Percentiles rank a stretch among this genome's conserved stretches.
Evolutionary conservation across 1,284 basidiomycete species (phyloP).

Genomic region (Heterobasidion irregulare): DNA sequence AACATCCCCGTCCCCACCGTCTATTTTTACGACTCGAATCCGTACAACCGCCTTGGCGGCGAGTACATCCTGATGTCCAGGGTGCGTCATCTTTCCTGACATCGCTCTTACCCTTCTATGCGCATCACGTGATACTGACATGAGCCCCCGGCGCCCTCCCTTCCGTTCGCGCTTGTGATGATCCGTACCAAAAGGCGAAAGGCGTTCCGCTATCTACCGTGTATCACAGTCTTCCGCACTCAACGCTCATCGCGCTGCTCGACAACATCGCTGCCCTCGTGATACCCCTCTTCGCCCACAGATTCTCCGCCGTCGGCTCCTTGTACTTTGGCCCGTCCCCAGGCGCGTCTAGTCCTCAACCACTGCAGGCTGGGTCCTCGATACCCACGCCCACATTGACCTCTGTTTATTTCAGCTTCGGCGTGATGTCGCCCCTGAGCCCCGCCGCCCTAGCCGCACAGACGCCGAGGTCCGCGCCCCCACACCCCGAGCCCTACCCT

Average conservation of each 20-base stretch:
- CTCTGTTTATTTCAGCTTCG: slow-evolving; percentile 9
- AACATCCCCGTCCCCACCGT: slow-evolving; percentile 64
- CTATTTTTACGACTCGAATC: slow-evolving; percentile 71
- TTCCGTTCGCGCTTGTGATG: not conserved
- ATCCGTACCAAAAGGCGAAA: slow-evolving; percentile 43
- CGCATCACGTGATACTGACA: slow-evolving; percentile 14
- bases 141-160: not conserved
- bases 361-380: slow-evolving; percentile 5
- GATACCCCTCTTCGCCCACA: slow-evolving; percentile 66
- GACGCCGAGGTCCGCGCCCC: not conserved
- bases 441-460: slow-evolving; percentile 1
- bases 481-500: not conserved
- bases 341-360: slow-evolving; percentile 4
- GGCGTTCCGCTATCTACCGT: slow-evolving; percentile 61
- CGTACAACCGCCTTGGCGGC: slow-evolving; percentile 72
- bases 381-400: slow-evolving; percentile 14
- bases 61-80: slow-evolving; percentile 82
- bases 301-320: slow-evolving; percentile 65
- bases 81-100: slow-evolving; percentile 28
- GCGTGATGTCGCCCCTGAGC: slow-evolving; percentile 23
- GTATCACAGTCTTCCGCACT: slow-evolving; percentile 59
- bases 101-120: not conserved
- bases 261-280: slow-evolving; percentile 57
- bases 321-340: slow-evolving; percentile 49
- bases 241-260: slow-evolving; percentile 51